Conservation (phyloP, 1,284 basidiomycete genomes). For the Malassezia globosa region DNA sequence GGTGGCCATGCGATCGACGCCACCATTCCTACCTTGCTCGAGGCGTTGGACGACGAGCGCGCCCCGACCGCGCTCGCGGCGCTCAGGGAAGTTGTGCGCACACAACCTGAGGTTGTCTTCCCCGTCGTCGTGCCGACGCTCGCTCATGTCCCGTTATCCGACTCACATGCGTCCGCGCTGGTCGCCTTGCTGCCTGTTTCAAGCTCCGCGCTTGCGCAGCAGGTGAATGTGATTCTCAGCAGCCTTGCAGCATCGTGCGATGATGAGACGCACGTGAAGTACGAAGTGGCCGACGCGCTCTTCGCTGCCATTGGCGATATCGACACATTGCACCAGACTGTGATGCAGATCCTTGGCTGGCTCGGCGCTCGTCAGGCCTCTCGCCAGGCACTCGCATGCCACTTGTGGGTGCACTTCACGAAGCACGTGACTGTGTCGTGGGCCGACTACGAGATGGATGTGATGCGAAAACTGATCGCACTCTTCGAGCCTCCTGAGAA, state of each 20-base stretch:
- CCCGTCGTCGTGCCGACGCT: conserved; percentile 92
- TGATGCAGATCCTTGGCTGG: conserved; percentile 44
- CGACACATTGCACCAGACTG: conserved; percentile 42
- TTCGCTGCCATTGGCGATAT: conserved; percentile 31
- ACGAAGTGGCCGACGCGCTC: conserved; percentile 27
- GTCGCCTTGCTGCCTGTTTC: conserved; percentile 85
- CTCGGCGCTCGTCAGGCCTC: conserved; percentile 25
- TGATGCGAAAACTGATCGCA: conserved; percentile 83
- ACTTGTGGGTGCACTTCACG: conserved; percentile 34
- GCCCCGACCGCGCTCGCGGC: conserved; percentile 81
- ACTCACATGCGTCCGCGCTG: conserved; percentile 89
- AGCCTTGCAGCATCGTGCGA: conserved; percentile 33
- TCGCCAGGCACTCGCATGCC: conserved; percentile 31
- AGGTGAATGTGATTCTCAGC: conserved; percentile 32
- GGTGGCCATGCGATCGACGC: conserved; percentile 87
- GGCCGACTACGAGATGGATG: conserved; percentile 67
- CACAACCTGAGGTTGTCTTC: conserved; percentile 63
- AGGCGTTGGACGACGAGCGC: conserved; percentile 56
- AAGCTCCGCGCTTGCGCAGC: conserved; percentile 66
- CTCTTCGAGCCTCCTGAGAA: conserved; percentile 66
- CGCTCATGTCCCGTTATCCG: conserved; percentile 76
- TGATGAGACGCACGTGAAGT: conserved; percentile 7
- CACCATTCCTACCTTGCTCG: conserved; percentile 86
- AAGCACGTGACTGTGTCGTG: conserved; percentile 28
- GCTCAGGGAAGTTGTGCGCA: conserved; percentile 63